Evolutionary conservation across 176 grass and related monocot genomes (phyloP), one percentile per base, ranked within the genome.

Genomic region (Zizania latifolia): DNA sequence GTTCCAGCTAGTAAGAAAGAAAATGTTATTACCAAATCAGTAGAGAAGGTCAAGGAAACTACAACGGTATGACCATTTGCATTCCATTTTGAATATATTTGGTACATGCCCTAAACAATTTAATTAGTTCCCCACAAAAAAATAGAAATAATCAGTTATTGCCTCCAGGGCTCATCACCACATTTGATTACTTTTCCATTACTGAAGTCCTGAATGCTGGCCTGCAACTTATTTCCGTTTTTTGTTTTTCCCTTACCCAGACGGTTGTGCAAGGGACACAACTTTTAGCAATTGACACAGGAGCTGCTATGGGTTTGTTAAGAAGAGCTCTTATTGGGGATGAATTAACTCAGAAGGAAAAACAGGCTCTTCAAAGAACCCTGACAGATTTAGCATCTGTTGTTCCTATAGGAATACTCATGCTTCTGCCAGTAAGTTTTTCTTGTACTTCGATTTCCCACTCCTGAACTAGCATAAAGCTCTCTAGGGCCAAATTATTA

Each of bases 341-440:
- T 82, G 96, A 95, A 82, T 89, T 99, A 48, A 88, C 96, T 70
- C 89, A 95, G 46, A 99, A 95, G 76, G 96, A 99, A 82, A 95
- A 95, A 37, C 90, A 92, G 55, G 96, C 92, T 82, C 92, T 99
- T 92, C 92, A 90, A 70, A 92, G 96, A 95, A 99, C 96, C 60
- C 61, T 99, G 70, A 99, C 96, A 9, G 96, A 99, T 73, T 72
- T 99, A 85, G 96, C 96, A 60, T 99, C 96, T 78, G 96, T 95
- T 64, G 86, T 99, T 80, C 96, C 96, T 76, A 99, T 99, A 77
- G 96, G 96, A 82, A 82, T 99, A 70, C 92, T 99, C 45, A 99
- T 99, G 96, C 96, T 99, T 74, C 85, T 99, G 76, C 96, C 96
- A 46, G 96, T 99, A 62, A 99, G 91, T 92, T 24, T 81, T 71